phyloP scores from a whole-genome alignment of 1,284 basidiomycete genomes.

The Golubevia sp. region DNA sequence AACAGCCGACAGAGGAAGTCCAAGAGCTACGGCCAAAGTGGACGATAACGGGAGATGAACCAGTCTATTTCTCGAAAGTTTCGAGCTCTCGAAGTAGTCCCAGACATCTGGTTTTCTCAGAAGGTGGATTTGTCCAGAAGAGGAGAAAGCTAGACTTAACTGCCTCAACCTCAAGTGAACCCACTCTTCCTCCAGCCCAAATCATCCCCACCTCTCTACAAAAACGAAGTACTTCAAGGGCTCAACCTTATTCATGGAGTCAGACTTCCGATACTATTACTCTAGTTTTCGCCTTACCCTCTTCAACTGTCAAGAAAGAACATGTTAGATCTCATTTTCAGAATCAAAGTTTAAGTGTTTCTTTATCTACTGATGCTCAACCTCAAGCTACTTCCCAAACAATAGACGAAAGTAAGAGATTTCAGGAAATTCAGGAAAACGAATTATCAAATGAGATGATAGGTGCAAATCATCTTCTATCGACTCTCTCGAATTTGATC shows the following conservation, averaged over 20 bases:
- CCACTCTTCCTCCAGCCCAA: neutral
- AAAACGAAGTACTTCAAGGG: conserved; percentile 16
- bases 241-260: conserved; percentile 85
- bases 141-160: neutral
- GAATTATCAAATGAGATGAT: neutral
- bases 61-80: conserved; percentile 17
- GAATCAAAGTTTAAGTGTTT: conserved; percentile 63
- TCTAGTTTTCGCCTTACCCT: conserved; percentile 78
- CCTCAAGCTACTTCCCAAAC: neutral
- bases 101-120: neutral
- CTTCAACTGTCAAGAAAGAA: conserved; percentile 61
- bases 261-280: conserved; percentile 82
- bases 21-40: conserved; percentile 5
- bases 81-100: neutral
- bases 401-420: neutral
- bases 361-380: neutral
- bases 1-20: neutral
- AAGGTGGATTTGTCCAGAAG: neutral
- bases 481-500: conserved; percentile 20
- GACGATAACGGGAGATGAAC: conserved; percentile 21
- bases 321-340: conserved; percentile 65
- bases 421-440: neutral
- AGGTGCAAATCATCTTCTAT: conserved; percentile 11
- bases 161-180: neutral
- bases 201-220: conserved; percentile 3